These are phyloP conservation scores for Phytophthora idaei DNA, from an alignment of 352 stramenopile species.

Conservation along the genomic window DNA sequence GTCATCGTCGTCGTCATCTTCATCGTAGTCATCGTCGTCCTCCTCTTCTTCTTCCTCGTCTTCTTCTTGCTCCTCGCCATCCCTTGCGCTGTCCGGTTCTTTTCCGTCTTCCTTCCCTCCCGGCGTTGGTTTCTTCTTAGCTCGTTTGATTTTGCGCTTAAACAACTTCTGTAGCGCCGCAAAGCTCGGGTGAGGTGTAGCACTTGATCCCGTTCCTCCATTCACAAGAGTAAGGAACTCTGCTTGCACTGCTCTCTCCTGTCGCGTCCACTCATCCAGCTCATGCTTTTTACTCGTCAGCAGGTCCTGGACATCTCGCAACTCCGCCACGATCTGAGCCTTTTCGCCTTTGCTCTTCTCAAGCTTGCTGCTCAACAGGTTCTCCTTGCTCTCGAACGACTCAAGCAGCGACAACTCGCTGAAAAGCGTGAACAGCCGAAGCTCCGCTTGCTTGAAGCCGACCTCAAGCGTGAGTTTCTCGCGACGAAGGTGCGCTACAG, in stretches of 20 bases:
- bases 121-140: constrained; percentile 72
- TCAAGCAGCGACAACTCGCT: constrained; percentile 90
- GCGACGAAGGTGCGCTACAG: constrained; percentile 86
- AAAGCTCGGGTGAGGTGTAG: constrained; percentile 64
- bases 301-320: constrained; percentile 78
- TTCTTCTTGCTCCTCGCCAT: constrained; percentile 75
- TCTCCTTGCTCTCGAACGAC: constrained; percentile 92
- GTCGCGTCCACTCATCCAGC: constrained; percentile 72
- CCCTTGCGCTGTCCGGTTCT: constrained; percentile 39
- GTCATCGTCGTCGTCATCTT: constrained; percentile 91
- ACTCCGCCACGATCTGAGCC: constrained; percentile 77
- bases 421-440: constrained; percentile 86
- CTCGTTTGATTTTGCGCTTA: constrained; percentile 91
- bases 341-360: constrained; percentile 88
- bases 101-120: constrained; percentile 41
- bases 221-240: constrained; percentile 81
- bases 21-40: constrained; percentile 74
- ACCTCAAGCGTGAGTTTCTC: constrained; percentile 88
- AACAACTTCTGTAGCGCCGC: constrained; percentile 90
- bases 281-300: constrained; percentile 82
- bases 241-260: constrained; percentile 66
- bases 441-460: constrained; percentile 89
- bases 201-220: constrained; percentile 46
- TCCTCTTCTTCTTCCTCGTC: constrained; percentile 81
- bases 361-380: constrained; percentile 85